Evolutionary conservation across 1,284 basidiomycete species (phyloP), one percentile per base, ranked within the genome.

Genomic region (Erythrobasidium hasegawianum): DNA sequence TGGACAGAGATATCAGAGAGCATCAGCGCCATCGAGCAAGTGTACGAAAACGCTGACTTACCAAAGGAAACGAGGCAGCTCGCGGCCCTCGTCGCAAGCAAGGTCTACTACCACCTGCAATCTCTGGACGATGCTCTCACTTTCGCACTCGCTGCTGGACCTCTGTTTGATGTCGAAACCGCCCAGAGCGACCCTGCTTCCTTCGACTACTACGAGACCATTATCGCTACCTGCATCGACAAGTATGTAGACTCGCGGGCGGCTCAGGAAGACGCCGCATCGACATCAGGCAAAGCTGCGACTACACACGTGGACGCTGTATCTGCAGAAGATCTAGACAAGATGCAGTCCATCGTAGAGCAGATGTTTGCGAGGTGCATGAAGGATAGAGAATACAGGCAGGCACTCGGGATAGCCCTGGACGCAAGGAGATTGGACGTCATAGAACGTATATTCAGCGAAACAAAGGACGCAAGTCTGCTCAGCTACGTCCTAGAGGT

Each of bases 1-100:
- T 97, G 94, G 93, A 88, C 93, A 59, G 94, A 97, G 82, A 94
- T 97, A 75, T 92, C 90, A 74, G 94, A 97, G 78, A 86, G 90
- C 77, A 87, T 97, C 72, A 67, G 59, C 2, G 20, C 14, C 75
- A 96, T 93, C 72, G 94, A 97, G 78, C 83, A 87, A 1, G 80
- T 97, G 5, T 92, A 93, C 71, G 94, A 97, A 79, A 76, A 50
- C 64, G 85, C 84, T 82, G 86, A 41, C 53, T 82, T 96, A 8
- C 82, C 87, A 0, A 81, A 83, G 70, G 81, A 85, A 65, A 85
- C 87, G 26, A 86, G 87, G 58, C 84, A 88, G 72, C 82, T 86
- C 59, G 93, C 94, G 24, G 90, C 93, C 20, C 81, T 97, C 57
- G 82, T 97, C 41, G 88, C 89, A 22, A 93, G 90, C 81, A 96